Percentiles rank a stretch among this genome's conserved stretches.
Conservation (phyloP, 768 basidiomycete species). For the Tricholoma sp. region DNA sequence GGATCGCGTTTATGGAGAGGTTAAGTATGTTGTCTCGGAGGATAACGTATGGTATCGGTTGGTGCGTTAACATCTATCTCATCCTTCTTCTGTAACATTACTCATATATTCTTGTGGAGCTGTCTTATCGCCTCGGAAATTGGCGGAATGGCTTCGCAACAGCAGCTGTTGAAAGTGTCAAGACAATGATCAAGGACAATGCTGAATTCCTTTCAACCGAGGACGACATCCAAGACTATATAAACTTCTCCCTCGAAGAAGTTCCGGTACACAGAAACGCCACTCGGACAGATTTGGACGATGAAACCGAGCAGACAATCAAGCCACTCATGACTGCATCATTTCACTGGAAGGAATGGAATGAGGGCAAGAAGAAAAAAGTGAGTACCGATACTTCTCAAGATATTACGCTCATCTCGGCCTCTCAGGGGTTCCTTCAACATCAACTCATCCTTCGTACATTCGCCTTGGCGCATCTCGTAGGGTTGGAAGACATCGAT, state of each 20-base stretch:
- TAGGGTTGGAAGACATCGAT: background rate
- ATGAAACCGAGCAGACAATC: too few relatives aligned
- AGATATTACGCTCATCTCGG: background rate
- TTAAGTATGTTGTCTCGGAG: background rate
- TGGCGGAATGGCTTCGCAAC: background rate
- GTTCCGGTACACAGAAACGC: background rate
- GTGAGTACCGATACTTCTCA: background rate
- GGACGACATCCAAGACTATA: background rate
- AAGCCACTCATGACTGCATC: background rate
- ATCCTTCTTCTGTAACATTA: background rate
- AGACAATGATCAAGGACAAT: background rate
- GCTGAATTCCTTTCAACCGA: background rate
- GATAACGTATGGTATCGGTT: background rate
- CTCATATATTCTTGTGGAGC: background rate
- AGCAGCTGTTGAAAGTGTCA: background rate
- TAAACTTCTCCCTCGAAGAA: background rate
- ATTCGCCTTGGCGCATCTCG: background rate
- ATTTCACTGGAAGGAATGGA: background rate
- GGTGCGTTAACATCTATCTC: background rate
- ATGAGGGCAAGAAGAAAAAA: background rate
- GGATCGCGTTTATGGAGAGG: background rate
- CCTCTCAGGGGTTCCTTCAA: background rate
- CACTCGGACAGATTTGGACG: too few relatives aligned
- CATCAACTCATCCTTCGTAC: background rate
- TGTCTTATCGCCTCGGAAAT: background rate